Evolutionary conservation across 2,329 filamentous ascomycete species (phyloP).

Genomic region (Parafenestella ontariensis): DNA sequence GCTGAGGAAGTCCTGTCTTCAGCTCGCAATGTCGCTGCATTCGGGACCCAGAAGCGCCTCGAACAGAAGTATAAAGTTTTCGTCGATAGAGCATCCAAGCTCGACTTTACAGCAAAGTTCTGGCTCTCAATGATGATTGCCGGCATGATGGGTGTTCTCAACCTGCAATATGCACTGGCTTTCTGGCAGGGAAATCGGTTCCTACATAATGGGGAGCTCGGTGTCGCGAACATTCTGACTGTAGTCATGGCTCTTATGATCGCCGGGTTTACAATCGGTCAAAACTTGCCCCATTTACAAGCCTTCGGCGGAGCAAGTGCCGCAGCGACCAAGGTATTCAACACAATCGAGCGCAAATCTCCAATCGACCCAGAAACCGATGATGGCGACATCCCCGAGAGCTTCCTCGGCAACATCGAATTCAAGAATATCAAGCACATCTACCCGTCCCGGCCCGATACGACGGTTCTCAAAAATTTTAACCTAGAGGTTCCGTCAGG

Average conservation of each 20-base stretch:
- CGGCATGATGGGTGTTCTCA: conserved; percentile 82
- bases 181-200: conserved; percentile 63
- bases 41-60: conserved; percentile 92
- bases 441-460: conserved; percentile 91
- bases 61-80: conserved; percentile 83
- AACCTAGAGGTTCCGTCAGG: conserved; percentile 82
- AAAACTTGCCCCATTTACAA: conserved; percentile 73
- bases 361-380: conserved; percentile 79
- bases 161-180: conserved; percentile 67
- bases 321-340: conserved; percentile 90
- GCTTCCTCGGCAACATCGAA: conserved; percentile 78
- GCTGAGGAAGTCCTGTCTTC: conserved; percentile 96
- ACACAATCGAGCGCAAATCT: conserved; percentile 87
- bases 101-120: conserved; percentile 77
- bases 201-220: conserved; percentile 62
- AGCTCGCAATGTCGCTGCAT: conserved; percentile 89
- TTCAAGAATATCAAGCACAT: conserved; percentile 87
- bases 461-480: conserved; percentile 85
- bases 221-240: conserved; percentile 76
- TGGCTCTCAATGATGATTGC: conserved; percentile 80
- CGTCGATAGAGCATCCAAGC: conserved; percentile 74
- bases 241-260: conserved; percentile 93
- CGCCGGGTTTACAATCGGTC: conserved; percentile 88
- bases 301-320: conserved; percentile 84
- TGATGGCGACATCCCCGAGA: conserved; percentile 74